Percentiles rank a stretch among this genome's conserved stretches.
phyloP scores from a whole-genome alignment of 2,329 filamentous ascomycete genomes.

The Cladosporium oxysporum region DNA sequence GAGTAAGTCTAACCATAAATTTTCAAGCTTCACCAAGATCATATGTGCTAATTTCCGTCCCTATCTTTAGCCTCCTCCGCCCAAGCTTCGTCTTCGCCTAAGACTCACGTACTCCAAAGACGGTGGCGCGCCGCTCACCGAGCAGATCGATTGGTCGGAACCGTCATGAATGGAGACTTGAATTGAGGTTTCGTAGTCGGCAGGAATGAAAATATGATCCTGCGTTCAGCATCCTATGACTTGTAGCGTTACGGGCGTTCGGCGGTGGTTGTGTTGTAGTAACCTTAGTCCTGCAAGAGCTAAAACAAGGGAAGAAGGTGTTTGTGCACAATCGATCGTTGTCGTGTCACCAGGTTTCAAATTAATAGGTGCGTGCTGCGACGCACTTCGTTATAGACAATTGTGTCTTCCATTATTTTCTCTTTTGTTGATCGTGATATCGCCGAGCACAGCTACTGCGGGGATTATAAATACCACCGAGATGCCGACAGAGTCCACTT shows the following conservation, averaged over 20 bases:
- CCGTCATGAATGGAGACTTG: conserved; percentile 46
- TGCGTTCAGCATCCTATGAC: conserved; percentile 10
- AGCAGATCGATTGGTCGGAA: conserved; percentile 97
- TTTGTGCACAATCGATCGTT: background rate
- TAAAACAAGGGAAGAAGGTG: background rate
- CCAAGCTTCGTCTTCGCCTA: conserved; percentile 75
- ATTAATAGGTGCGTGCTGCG: background rate
- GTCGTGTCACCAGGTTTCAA: background rate
- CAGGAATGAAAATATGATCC: background rate
- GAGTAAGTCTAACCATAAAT: conserved; percentile 66
- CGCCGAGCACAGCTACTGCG: too few relatives aligned
- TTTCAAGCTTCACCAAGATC: background rate
- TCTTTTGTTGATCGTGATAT: too few relatives aligned
- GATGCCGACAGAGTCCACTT: too few relatives aligned
- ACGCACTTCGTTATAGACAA: background rate
- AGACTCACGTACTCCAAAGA: conserved; percentile 79
- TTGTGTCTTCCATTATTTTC: background rate
- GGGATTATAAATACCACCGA: too few relatives aligned
- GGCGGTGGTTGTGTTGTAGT: background rate
- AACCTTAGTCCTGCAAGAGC: background rate
- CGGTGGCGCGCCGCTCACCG: conserved; percentile 69
- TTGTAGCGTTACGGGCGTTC: background rate
- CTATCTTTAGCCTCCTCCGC: conserved; percentile 62
- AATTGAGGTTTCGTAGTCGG: background rate
- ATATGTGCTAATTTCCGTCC: background rate